Conservation (phyloP, 805 yeast species). For the Blastobotrys parvus region DNA sequence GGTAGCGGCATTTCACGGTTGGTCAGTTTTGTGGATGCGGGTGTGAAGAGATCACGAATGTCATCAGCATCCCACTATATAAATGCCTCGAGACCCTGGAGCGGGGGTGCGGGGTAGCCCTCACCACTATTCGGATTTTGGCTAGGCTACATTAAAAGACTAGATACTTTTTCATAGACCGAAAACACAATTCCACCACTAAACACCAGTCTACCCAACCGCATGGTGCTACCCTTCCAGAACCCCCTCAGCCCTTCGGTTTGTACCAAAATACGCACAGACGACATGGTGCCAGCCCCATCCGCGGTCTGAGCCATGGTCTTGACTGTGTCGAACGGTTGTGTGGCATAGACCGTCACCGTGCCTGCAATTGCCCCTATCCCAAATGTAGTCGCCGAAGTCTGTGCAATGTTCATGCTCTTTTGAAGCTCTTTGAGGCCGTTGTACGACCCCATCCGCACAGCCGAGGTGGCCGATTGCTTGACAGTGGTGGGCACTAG, state of each 20-base stretch:
- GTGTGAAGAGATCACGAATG: too few species aligned
- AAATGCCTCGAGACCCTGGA: too few species aligned
- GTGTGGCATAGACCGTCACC: constrained; percentile 67
- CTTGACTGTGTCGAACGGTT: neutral
- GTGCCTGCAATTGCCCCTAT: constrained; percentile 85
- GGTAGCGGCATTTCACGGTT: neutral
- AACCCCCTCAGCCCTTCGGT: neutral
- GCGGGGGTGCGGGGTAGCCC: too few species aligned
- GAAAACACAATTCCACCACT: neutral
- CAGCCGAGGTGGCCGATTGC: constrained; percentile 82
- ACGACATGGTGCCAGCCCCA: neutral
- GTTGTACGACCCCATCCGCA: constrained; percentile 82
- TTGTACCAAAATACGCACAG: neutral
- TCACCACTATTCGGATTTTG: too few species aligned
- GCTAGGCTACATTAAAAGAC: too few species aligned
- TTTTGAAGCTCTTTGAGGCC: constrained; percentile 67
- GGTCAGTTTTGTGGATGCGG: too few species aligned
- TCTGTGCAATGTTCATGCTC: constrained; percentile 34
- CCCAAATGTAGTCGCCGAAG: constrained; percentile 81
- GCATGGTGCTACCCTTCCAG: neutral
- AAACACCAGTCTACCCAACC: neutral
- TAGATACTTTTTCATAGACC: neutral
- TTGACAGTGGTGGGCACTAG: constrained; percentile 72
- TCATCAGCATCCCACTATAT: too few species aligned
- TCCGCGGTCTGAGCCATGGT: neutral